A percentile compares a stretch with the other conserved stretches of the same genome.
Evolutionary conservation across 805 yeast species (phyloP).

Genomic region (Saccharomycopsis sp.): DNA sequence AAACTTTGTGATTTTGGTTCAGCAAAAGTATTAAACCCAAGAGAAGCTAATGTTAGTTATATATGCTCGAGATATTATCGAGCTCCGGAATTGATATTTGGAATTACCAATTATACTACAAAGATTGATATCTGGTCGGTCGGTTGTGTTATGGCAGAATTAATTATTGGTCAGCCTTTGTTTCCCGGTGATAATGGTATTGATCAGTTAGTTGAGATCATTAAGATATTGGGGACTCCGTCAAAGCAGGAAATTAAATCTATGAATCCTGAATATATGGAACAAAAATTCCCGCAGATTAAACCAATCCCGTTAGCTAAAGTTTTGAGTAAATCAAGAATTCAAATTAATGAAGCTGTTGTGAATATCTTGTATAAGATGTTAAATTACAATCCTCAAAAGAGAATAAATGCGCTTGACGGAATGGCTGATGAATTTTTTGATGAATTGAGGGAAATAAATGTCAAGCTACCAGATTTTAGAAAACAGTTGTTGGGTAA

Average conservation of each 20-base stretch:
- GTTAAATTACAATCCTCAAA: slow-evolving; percentile 62
- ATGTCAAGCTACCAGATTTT: slow-evolving; percentile 17
- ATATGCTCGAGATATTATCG: slow-evolving; percentile 95
- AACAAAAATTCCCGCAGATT: slow-evolving; percentile 88
- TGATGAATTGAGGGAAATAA: slow-evolving; percentile 40
- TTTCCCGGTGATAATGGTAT: slow-evolving; percentile 98
- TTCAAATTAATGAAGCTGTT: slow-evolving; percentile 27
- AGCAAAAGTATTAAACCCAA: slow-evolving; percentile 83
- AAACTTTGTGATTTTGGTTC: slow-evolving; percentile 96
- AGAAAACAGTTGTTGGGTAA: slow-evolving; percentile 10
- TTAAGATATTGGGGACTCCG: slow-evolving; percentile 94
- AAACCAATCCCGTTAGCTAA: slow-evolving; percentile 55
- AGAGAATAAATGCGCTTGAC: slow-evolving; percentile 52
- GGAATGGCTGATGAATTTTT: slow-evolving; percentile 49
- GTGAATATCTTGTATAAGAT: slow-evolving; percentile 41
- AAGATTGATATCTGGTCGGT: slow-evolving; percentile 97
- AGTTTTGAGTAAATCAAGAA: slow-evolving; percentile 46
- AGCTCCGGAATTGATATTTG: slow-evolving; percentile 96
- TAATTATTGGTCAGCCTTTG: slow-evolving; percentile 89
- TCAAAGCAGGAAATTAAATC: slow-evolving; percentile 82
- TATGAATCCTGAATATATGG: slow-evolving; percentile 97
- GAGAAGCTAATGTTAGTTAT: slow-evolving; percentile 92
- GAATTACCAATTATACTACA: slow-evolving; percentile 93
- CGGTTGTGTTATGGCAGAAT: slow-evolving; percentile 97
- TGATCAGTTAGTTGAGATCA: slow-evolving; percentile 94